A percentile compares a stretch with the other conserved stretches of the same genome.
Evolutionary conservation across 2,329 filamentous ascomycete genomes (phyloP).

Genomic region (Pseudopithomyces maydicus): DNA sequence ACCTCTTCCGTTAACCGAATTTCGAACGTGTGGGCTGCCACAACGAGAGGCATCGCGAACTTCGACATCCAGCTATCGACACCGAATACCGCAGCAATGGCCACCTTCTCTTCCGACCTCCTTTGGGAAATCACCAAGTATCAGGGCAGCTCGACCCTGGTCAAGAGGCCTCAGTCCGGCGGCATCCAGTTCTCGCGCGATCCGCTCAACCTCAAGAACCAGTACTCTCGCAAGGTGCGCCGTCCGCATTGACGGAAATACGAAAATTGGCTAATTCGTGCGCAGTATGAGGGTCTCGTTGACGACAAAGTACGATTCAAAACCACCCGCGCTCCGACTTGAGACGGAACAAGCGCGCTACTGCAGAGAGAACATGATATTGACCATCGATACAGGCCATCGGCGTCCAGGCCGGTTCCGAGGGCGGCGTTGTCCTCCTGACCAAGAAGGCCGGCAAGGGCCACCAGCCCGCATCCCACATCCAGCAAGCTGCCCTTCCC

Average conservation of each 20-base stretch:
- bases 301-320: conserved; percentile 80
- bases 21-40: conserved; percentile 14
- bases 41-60: conserved; percentile 16
- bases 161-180: conserved; percentile 82
- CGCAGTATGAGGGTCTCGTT: conserved; percentile 85
- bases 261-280: conserved; percentile 27
- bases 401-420: conserved; percentile 74
- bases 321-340: neutral
- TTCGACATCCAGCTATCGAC: conserved; percentile 30
- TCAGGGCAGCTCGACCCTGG: conserved; percentile 83
- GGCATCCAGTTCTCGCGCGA: conserved; percentile 92
- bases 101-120: conserved; percentile 82
- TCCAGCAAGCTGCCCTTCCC: conserved; percentile 71
- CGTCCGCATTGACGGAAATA: neutral
- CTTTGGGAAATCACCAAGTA: conserved; percentile 93
- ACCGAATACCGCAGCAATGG: conserved; percentile 48
- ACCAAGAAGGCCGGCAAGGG: conserved; percentile 79
- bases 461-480: conserved; percentile 73
- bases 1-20: conserved; percentile 26
- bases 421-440: conserved; percentile 79
- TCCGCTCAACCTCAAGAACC: conserved; percentile 90
- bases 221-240: conserved; percentile 85
- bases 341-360: conserved; percentile 11
- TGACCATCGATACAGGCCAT: conserved; percentile 66
- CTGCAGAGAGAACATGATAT: neutral